Evolutionary conservation across 306 rosid genomes (phyloP), one percentile per base, ranked within the genome.

Genomic region (Trifolium fragiferum): DNA sequence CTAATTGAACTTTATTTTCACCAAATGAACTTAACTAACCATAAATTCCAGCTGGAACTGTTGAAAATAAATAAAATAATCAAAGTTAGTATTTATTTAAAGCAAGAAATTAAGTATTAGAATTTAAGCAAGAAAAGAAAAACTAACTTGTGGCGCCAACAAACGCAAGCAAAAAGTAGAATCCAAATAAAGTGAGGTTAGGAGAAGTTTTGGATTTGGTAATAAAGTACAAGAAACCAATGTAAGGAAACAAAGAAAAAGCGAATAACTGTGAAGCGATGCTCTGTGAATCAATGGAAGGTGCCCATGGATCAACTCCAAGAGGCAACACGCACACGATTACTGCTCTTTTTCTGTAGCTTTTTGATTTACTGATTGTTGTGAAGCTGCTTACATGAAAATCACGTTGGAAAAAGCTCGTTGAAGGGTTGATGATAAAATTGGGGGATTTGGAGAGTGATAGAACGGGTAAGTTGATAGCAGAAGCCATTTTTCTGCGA

Each of bases 11-110:
- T 20, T 27, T 27, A 35, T 6, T 32, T 71, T 59, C 21, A 41
- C 32, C 16, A 46, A 32, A 43, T 58, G 75, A 83, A 72, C 68
- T 16, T 61, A 2, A 70, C 84, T 79, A 73, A 92, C 99, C 99
- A 68, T 90, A 94, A 73, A 94, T 94, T 79, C 96, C 97, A 67
- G 99, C 97, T 23, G 99, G 99, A 44, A 94, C 99, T 92, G 89
- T 65, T 58, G 61, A 83, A 73, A 74, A 66, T 0, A 59, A 53
- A 80, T 16, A n/a, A 80, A 80, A 83, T 20, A 5, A 66, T 0
- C 10, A 65, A 65, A 65, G 16, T 65, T 65, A 21, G 16, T 40
- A 65, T 11, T 37, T 6, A 66, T 7, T 13, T 23, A 64, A 64
- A 40, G 8, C 32, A 33, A 57, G 77, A 58, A 73, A 20, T 1